Percentiles rank a stretch among this genome's conserved stretches.
phyloP scores from a whole-genome alignment of 139 green algal genomes.

The Coelastrella sp. region DNA sequence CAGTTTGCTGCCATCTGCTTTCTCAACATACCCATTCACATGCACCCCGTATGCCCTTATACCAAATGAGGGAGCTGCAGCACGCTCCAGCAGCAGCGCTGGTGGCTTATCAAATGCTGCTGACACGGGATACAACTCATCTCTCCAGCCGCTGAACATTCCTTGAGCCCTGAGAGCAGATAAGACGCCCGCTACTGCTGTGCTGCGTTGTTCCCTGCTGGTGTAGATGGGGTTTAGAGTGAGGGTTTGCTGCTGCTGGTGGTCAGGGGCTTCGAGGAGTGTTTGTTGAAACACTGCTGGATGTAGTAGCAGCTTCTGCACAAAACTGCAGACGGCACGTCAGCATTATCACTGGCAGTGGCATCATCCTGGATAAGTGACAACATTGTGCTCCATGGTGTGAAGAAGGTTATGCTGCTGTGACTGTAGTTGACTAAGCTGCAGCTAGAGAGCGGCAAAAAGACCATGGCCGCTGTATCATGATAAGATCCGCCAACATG shows the following conservation, averaged over 20 bases:
- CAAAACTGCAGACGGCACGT: slow-evolving; percentile 55
- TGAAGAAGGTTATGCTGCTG: too few relatives aligned
- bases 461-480: too few relatives aligned
- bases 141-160: slow-evolving; percentile 87
- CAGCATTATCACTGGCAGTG: neutral
- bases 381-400: too few relatives aligned
- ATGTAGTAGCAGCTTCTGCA: slow-evolving; percentile 57
- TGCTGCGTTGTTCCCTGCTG: slow-evolving; percentile 60
- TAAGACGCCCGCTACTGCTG: slow-evolving; percentile 51
- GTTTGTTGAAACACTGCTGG: slow-evolving; percentile 57
- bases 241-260: neutral
- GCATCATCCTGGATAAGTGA: too few relatives aligned
- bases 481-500: too few relatives aligned
- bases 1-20: slow-evolving; percentile 33
- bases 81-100: slow-evolving; percentile 87
- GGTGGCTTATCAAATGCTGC: slow-evolving; percentile 72
- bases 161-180: slow-evolving; percentile 48
- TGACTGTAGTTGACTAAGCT: too few relatives aligned
- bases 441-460: too few relatives aligned
- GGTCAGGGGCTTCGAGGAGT: neutral
- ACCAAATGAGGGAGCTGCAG: slow-evolving; percentile 88
- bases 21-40: slow-evolving; percentile 87
- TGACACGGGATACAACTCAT: slow-evolving; percentile 94
- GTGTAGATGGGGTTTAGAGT: slow-evolving; percentile 41
- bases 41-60: slow-evolving; percentile 91